A percentile compares a stretch with the other conserved stretches of the same genome.
Conservation (phyloP, 2,329 filamentous ascomycete species). For the Penicillium concentricum region DNA sequence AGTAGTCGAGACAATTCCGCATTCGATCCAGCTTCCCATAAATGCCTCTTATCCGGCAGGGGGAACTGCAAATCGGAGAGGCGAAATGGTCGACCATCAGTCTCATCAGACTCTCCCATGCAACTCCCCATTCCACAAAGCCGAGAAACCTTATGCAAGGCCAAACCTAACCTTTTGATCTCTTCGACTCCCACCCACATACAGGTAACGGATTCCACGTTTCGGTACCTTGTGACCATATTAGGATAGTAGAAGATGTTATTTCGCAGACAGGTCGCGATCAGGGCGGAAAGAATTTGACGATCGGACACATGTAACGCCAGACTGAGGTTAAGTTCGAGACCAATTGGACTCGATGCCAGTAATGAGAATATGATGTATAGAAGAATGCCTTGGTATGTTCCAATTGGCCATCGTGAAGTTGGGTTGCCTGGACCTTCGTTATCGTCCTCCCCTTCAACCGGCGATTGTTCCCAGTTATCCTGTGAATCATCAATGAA, state of each 20-base stretch:
- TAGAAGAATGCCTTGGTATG: background rate
- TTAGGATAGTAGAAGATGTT: background rate
- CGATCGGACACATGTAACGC: background rate
- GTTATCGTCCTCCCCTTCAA: background rate
- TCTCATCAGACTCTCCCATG: background rate
- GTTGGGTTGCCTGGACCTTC: background rate
- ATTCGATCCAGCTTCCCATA: background rate
- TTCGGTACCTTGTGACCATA: background rate
- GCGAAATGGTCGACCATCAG: background rate
- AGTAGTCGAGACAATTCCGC: background rate
- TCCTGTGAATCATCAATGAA: background rate
- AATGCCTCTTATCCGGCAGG: background rate
- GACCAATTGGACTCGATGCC: background rate
- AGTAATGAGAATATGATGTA: background rate
- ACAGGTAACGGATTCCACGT: background rate
- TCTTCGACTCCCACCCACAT: background rate
- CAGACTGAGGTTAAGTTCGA: background rate
- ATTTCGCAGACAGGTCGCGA: background rate
- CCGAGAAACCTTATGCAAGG: background rate
- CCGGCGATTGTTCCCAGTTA: background rate
- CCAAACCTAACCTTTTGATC: background rate
- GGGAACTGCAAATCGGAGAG: background rate
- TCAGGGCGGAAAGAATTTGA: background rate
- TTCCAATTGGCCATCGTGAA: background rate
- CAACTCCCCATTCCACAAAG: background rate